Conservation (phyloP, 2,329 filamentous ascomycete genomes). For the Trichoderma brevicompactum region DNA sequence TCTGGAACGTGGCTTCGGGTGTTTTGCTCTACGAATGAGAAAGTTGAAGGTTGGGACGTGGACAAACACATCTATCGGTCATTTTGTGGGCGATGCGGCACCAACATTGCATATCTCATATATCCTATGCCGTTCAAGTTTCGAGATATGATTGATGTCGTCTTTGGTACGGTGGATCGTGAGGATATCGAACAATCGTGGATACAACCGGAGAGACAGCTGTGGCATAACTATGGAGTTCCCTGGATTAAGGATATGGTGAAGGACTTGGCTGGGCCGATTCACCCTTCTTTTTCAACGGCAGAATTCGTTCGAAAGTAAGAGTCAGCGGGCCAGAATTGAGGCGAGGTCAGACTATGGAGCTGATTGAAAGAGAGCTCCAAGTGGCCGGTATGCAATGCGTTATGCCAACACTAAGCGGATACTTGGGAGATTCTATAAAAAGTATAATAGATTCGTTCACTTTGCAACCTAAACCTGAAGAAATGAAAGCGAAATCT, state of each 20-base stretch:
- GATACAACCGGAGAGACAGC: slow-evolving; percentile 8
- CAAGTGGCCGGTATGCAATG: no score
- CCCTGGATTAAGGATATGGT: slow-evolving; percentile 8
- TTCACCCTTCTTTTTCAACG: slow-evolving; percentile 44
- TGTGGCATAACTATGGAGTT: slow-evolving; percentile 9
- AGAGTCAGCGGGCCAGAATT: no score
- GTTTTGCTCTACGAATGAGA: not conserved
- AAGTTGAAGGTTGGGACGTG: not conserved
- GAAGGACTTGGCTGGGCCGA: not conserved
- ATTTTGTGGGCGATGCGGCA: not conserved
- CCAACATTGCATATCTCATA: not conserved
- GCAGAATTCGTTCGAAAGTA: not conserved
- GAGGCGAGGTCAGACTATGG: no score
- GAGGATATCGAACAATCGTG: slow-evolving; percentile 1
- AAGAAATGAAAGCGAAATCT: no score
- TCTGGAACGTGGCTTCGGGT: not conserved
- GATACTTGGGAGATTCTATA: no score
- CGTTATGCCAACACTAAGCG: no score
- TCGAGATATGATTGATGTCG: not conserved
- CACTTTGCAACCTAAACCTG: no score
- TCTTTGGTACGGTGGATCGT: not conserved
- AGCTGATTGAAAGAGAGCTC: no score
- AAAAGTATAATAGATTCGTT: no score
- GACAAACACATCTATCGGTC: not conserved
- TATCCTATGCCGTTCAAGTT: not conserved